phyloP scores from a whole-genome alignment of 2,329 filamentous ascomycete genomes.

The Coniochaeta ligniaria region DNA sequence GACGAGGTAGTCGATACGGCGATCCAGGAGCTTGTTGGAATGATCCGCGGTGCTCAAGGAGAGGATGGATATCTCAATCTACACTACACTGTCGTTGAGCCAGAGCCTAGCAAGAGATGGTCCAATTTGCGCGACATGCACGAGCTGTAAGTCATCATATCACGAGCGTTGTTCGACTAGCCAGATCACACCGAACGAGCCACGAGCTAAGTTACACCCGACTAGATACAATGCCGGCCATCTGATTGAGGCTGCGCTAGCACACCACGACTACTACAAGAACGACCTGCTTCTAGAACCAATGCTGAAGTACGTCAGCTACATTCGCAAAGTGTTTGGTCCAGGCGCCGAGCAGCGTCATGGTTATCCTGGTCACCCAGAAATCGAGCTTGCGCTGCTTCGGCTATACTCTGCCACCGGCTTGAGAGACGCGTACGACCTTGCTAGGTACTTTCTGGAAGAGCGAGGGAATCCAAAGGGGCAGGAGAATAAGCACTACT shows the following conservation, averaged over 20 bases:
- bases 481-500: conserved; percentile 42
- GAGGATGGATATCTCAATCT: conserved; percentile 57
- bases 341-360: conserved; percentile 38
- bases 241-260: conserved; percentile 53
- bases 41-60: conserved; percentile 50
- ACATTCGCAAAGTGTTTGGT: conserved; percentile 45
- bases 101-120: conserved; percentile 38
- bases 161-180: too few species aligned
- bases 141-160: conserved; percentile 43
- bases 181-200: neutral
- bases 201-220: neutral
- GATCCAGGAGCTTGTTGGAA: conserved; percentile 47
- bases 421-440: conserved; percentile 26
- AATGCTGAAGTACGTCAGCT: conserved; percentile 45
- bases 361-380: conserved; percentile 54
- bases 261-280: conserved; percentile 43
- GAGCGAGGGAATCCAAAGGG: conserved; percentile 48
- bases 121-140: conserved; percentile 55
- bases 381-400: conserved; percentile 41
- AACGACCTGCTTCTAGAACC: conserved; percentile 44
- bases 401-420: conserved; percentile 28
- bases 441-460: conserved; percentile 49
- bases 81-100: conserved; percentile 53
- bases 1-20: conserved; percentile 40
- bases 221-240: conserved; percentile 52